These are phyloP conservation scores for Arctium lappa DNA, from an alignment of 129 eudicot species.

Conservation along the genomic window DNA sequence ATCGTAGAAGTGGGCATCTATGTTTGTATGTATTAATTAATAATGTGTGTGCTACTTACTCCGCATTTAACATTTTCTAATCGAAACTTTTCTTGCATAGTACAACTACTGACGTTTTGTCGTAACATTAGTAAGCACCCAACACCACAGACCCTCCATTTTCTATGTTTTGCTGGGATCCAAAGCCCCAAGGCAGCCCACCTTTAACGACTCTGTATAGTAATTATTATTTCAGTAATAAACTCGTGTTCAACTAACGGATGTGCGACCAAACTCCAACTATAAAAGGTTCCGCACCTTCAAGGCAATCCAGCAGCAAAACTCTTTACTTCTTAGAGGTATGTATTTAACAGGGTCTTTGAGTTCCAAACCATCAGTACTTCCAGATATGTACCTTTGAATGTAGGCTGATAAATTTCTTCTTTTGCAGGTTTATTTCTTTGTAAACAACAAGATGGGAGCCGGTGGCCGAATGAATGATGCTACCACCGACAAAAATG, in stretches of 20 bases:
- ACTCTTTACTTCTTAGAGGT: background rate
- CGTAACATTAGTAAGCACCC: background rate
- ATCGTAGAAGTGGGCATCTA: background rate
- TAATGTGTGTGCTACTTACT: background rate
- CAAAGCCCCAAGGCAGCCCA: background rate
- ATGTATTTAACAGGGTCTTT: background rate
- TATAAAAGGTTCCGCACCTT: background rate
- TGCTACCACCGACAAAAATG: background rate
- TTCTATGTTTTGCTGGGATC: background rate
- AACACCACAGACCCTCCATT: background rate
- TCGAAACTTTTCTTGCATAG: background rate
- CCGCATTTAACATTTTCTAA: background rate
- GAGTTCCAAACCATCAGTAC: background rate
- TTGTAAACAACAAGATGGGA: constrained; percentile 9
- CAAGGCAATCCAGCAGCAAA: background rate
- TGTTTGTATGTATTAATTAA: background rate
- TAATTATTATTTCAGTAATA: background rate
- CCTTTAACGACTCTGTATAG: background rate
- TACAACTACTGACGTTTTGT: background rate
- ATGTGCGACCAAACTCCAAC: background rate
- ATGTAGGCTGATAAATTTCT: background rate
- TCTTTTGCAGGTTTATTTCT: background rate
- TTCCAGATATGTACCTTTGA: background rate
- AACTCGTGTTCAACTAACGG: background rate
- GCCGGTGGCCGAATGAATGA: constrained; percentile 20